These are phyloP conservation scores for Trichoderma harzianum DNA, from an alignment of 2,329 filamentous ascomycete genomes.

Conservation along the genomic window DNA sequence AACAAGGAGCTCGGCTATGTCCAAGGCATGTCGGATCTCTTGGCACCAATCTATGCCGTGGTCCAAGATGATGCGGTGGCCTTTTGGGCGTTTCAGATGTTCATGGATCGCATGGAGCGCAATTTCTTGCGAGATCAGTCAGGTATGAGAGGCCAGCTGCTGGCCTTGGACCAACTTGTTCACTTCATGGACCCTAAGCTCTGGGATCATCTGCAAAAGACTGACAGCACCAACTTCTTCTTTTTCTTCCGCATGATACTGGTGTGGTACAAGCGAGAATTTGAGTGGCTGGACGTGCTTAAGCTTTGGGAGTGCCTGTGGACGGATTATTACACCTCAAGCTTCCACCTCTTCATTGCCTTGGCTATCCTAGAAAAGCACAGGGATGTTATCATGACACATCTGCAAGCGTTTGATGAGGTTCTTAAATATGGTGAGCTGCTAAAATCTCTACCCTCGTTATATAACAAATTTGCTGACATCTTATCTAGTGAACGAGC, in stretches of 20 bases:
- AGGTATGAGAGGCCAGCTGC: constrained; percentile 89
- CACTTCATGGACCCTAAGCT: constrained; percentile 95
- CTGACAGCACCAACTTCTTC: constrained; percentile 98
- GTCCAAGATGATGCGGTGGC: constrained; percentile 96
- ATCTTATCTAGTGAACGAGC: constrained; percentile 73
- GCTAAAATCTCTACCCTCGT: neutral
- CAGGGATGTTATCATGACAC: constrained; percentile 91
- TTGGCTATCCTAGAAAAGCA: constrained; percentile 94
- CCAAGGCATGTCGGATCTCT: constrained; percentile 96
- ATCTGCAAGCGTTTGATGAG: constrained; percentile 92
- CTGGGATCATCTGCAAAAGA: constrained; percentile 82
- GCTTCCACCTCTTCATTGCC: constrained; percentile 93
- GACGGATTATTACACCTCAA: constrained; percentile 86
- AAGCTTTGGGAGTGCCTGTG: constrained; percentile 89
- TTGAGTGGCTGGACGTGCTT: constrained; percentile 82
- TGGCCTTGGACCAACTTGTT: constrained; percentile 89
- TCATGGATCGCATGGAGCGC: constrained; percentile 97
- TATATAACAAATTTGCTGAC: neutral
- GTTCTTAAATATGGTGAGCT: constrained; percentile 86
- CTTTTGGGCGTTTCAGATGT: constrained; percentile 93
- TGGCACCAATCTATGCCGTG: constrained; percentile 94
- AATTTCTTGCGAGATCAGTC: constrained; percentile 96
- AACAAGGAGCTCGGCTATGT: constrained; percentile 95
- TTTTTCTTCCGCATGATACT: constrained; percentile 99
- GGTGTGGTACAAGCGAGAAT: constrained; percentile 98